Percentiles rank a stretch among this genome's conserved stretches.
Conservation (phyloP, 106 monocot genomes). For the Hemerocallis citrina region DNA sequence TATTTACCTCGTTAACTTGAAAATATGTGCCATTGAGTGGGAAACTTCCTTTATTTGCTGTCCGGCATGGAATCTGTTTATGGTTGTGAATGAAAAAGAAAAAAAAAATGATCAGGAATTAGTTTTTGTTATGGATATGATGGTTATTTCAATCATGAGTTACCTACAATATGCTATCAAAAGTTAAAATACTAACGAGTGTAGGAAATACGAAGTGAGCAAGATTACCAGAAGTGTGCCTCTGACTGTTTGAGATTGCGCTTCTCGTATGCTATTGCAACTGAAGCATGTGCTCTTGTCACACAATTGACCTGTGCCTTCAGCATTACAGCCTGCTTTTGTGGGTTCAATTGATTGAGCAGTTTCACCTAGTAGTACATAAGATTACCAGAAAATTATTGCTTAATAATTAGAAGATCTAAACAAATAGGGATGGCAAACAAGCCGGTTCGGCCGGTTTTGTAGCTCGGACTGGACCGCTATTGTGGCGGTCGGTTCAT, state of each 20-base stretch:
- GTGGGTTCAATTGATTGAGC: constrained; percentile 52
- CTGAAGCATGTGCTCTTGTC: constrained; percentile 35
- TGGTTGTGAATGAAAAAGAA: neutral
- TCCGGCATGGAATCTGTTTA: constrained; percentile 27
- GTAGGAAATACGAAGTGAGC: neutral
- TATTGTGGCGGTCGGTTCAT: no score
- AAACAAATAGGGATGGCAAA: no score
- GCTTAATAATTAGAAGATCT: no score
- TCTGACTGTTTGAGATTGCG: constrained; percentile 43
- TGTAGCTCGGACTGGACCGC: no score
- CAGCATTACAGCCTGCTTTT: constrained; percentile 26
- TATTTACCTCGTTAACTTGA: constrained; percentile 27
- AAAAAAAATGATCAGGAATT: neutral
- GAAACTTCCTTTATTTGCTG: constrained; percentile 28
- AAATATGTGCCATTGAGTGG: constrained; percentile 31
- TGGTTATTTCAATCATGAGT: neutral
- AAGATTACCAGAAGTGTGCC: constrained; percentile 50
- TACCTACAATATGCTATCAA: neutral
- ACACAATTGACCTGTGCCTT: constrained; percentile 32
- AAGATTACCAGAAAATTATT: neutral
- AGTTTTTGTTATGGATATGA: neutral
- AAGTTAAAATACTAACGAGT: neutral
- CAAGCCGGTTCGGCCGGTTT: no score
- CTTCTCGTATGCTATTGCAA: constrained; percentile 59
- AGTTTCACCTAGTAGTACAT: constrained; percentile 47